A percentile compares a stretch with the other conserved stretches of the same genome.
Evolutionary conservation across 495 filamentous ascomycete genomes (phyloP).

Genomic region (Penicillium odoratum): DNA sequence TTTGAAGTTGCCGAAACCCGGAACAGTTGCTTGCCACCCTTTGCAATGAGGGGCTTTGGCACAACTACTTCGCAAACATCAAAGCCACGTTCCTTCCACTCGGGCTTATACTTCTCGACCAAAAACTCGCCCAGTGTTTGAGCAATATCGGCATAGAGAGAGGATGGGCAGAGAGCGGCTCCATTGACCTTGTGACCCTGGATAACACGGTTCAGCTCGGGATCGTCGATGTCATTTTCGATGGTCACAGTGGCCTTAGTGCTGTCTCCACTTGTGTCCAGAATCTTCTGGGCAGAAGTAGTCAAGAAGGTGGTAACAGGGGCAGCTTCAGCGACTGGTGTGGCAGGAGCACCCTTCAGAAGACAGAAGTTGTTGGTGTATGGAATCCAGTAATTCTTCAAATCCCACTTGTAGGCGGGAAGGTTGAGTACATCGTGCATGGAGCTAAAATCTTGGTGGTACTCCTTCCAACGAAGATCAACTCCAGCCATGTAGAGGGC

Average conservation of each 20-base stretch:
- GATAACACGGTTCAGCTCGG: constrained; percentile 60
- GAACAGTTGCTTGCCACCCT: constrained; percentile 51
- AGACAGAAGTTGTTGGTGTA: constrained; percentile 63
- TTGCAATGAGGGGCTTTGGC: constrained; percentile 69
- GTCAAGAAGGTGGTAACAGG: constrained; percentile 42
- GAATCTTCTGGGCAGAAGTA: constrained; percentile 48
- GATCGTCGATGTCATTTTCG: constrained; percentile 65
- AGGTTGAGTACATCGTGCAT: constrained; percentile 64
- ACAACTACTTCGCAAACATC: constrained; percentile 66
- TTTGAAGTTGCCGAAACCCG: constrained; percentile 39
- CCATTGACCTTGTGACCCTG: constrained; percentile 76
- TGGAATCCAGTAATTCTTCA: constrained; percentile 81
- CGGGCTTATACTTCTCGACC: constrained; percentile 57
- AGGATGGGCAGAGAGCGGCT: constrained; percentile 54
- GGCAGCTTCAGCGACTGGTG: constrained; percentile 24
- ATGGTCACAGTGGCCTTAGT: constrained; percentile 57
- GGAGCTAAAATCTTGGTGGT: constrained; percentile 66
- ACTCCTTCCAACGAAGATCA: constrained; percentile 75
- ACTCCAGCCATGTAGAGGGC: constrained; percentile 65
- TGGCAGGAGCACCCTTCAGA: constrained; percentile 41
- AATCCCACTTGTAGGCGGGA: constrained; percentile 74
- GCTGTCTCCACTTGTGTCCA: constrained; percentile 55
- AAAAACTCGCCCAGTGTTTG: constrained; percentile 71
- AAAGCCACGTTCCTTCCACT: constrained; percentile 52
- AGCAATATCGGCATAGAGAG: constrained; percentile 76